These are phyloP conservation scores for Tetrahymena thermophila DNA, from an alignment of 73 alveolate species.

Conservation along the genomic window DNA sequence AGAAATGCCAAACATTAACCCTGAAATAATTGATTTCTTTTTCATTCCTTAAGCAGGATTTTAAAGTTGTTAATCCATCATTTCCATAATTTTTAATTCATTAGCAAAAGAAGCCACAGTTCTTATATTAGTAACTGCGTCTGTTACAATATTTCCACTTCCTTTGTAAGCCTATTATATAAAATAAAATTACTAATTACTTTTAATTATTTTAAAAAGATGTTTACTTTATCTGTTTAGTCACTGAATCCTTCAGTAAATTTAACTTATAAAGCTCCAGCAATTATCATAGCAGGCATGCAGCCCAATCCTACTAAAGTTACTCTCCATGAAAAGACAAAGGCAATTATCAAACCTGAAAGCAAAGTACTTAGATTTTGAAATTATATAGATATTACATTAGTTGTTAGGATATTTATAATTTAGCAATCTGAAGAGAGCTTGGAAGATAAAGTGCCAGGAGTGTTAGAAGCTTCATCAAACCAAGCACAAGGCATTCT, in stretches of 20 bases:
- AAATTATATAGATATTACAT: slow-evolving; percentile 9
- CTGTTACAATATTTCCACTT: slow-evolving; percentile 73
- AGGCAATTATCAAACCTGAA: slow-evolving; percentile 58
- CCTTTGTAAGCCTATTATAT: slow-evolving; percentile 52
- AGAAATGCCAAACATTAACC: slow-evolving; percentile 75
- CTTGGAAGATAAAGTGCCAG: slow-evolving; percentile 74
- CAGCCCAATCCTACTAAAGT: slow-evolving; percentile 57
- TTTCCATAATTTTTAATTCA: slow-evolving; percentile 61
- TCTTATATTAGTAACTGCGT: slow-evolving; percentile 68
- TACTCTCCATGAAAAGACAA: slow-evolving; percentile 55
- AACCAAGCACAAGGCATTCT: slow-evolving; percentile 75
- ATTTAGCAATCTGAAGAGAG: slow-evolving; percentile 40
- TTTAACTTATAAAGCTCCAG: slow-evolving; percentile 53
- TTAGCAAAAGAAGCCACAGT: slow-evolving; percentile 78
- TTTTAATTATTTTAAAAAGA: background rate
- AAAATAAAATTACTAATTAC: background rate
- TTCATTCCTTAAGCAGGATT: slow-evolving; percentile 26
- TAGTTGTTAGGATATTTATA: slow-evolving; percentile 20
- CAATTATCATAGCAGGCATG: slow-evolving; percentile 54
- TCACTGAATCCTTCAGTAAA: slow-evolving; percentile 49
- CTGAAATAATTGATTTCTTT: slow-evolving; percentile 55
- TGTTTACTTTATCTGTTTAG: slow-evolving; percentile 7
- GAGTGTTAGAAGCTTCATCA: slow-evolving; percentile 71
- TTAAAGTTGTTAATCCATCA: slow-evolving; percentile 44
- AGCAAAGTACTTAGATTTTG: slow-evolving; percentile 38